Conservation (phyloP, 1,284 basidiomycete species). For the Leccinum fallax region DNA sequence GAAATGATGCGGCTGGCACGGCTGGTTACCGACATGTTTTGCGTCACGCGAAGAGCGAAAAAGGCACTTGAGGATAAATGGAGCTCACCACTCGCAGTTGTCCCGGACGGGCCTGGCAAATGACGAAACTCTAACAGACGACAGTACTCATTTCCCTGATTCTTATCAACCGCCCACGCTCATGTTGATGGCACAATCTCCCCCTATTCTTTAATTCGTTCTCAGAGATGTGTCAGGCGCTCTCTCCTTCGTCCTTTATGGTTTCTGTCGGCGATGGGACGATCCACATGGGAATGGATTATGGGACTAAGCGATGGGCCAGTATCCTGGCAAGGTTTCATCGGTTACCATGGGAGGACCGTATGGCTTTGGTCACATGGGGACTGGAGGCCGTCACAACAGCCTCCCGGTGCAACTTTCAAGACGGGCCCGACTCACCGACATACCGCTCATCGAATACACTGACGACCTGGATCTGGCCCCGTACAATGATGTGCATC, state of each 20-base stretch:
- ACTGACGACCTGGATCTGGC: not conserved
- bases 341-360: not conserved
- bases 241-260: not conserved
- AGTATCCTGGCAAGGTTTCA: not conserved
- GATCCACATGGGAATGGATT: not conserved
- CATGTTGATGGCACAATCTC: not conserved
- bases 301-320: not conserved
- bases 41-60: not conserved
- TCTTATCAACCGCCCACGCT: not conserved
- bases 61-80: not conserved
- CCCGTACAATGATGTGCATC: not conserved
- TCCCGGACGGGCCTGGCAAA: not conserved
- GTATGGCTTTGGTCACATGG: not conserved
- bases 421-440: not conserved
- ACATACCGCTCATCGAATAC: not conserved
- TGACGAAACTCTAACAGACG: not conserved
- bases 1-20: not conserved
- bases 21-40: not conserved
- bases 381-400: not conserved
- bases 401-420: not conserved
- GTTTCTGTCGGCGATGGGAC: not conserved
- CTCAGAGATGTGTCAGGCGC: not conserved
- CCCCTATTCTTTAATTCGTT: not conserved
- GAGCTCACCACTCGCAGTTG: not conserved
- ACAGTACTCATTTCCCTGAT: not conserved